Evolutionary conservation across 768 basidiomycete species (phyloP).

Genomic region (Calvatia gigantea): DNA sequence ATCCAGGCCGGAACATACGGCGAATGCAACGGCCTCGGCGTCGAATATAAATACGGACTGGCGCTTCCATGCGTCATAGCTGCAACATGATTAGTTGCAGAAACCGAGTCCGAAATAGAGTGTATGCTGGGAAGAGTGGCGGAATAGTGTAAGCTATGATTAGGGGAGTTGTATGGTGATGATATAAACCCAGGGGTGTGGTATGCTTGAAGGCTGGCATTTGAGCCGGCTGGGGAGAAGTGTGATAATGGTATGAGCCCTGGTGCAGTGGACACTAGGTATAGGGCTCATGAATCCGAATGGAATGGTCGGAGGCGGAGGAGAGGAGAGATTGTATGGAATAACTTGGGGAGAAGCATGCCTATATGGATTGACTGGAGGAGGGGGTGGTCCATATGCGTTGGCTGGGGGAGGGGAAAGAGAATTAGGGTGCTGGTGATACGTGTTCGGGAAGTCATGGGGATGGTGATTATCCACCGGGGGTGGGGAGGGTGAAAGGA

Average conservation of each 20-base stretch:
- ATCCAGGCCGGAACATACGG: constrained; percentile 31
- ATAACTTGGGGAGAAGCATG: not conserved
- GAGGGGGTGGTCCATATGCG: not conserved
- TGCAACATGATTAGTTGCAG: not conserved
- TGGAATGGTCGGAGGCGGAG: not conserved
- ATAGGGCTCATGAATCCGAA: not conserved
- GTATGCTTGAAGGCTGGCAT: not conserved
- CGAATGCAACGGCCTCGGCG: constrained; percentile 15
- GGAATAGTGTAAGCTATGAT: not conserved
- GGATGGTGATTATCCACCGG: not conserved
- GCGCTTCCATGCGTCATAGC: constrained; percentile 2
- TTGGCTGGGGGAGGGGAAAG: not conserved
- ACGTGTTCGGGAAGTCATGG: no score
- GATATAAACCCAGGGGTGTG: not conserved
- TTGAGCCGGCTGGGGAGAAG: not conserved
- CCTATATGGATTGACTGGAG: not conserved
- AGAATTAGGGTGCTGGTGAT: not conserved
- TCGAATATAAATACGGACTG: constrained; percentile 26
- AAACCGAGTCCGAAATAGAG: not conserved
- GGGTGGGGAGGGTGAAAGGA: no score
- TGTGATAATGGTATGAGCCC: not conserved
- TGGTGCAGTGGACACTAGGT: not conserved
- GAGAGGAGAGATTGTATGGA: not conserved
- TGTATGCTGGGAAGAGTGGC: not conserved
- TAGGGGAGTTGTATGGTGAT: not conserved